Percentiles rank a stretch among this genome's conserved stretches.
Conservation (phyloP, 2,329 filamentous ascomycete genomes). For the Fusarium miscanthi region DNA sequence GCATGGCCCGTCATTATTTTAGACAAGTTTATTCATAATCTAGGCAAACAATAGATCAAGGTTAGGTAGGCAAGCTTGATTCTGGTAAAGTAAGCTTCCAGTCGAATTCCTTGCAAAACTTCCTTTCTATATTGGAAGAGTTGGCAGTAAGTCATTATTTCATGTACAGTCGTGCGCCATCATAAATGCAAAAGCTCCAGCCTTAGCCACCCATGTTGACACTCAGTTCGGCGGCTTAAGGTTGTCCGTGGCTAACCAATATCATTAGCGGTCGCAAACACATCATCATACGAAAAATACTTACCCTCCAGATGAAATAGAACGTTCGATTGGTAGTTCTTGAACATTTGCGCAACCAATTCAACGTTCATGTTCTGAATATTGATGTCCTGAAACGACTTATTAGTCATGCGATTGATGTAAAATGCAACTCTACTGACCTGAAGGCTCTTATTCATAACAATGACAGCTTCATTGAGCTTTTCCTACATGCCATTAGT, state of each 20-base stretch:
- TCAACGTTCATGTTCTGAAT: constrained; percentile 99
- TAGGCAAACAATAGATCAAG: neutral
- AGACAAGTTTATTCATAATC: neutral
- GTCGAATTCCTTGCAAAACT: neutral
- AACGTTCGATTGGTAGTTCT: constrained; percentile 99
- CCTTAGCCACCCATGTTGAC: neutral
- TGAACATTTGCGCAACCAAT: constrained; percentile 98
- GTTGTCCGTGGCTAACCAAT: constrained; percentile 77
- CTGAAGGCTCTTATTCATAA: constrained; percentile 92
- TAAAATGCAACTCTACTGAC: constrained; percentile 55
- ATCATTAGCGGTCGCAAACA: neutral
- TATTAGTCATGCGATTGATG: neutral
- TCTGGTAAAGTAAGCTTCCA: too few relatives aligned
- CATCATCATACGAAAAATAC: neutral
- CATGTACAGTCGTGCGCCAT: constrained; percentile 17
- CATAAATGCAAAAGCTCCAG: neutral
- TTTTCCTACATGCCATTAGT: constrained; percentile 76
- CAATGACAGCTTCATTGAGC: constrained; percentile 91
- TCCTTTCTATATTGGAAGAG: neutral
- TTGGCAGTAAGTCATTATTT: constrained; percentile 18
- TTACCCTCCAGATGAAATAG: constrained; percentile 96
- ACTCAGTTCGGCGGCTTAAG: constrained; percentile 73
- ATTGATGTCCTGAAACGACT: constrained; percentile 82
- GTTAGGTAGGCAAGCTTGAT: neutral
- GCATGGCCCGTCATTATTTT: neutral